These are phyloP conservation scores for Anethum foeniculum DNA, from an alignment of 140 eudicot genomes.

Conservation along the genomic window DNA sequence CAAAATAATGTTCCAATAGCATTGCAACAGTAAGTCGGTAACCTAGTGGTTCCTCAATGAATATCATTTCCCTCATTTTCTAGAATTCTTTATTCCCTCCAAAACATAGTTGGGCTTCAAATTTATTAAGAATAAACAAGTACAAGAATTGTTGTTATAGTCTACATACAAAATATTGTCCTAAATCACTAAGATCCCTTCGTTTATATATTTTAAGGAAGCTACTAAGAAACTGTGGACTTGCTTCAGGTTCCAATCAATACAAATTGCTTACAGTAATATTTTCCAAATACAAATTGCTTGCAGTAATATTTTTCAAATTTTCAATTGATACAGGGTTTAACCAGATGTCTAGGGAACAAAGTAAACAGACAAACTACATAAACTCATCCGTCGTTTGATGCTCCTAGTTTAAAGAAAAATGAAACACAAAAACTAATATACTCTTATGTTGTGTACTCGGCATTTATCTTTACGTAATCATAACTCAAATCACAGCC, in stretches of 20 bases:
- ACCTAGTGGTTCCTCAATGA: too few species aligned
- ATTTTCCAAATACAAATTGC: background rate
- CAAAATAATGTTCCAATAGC: too few species aligned
- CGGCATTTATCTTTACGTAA: constrained; percentile 88
- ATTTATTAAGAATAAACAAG: too few species aligned
- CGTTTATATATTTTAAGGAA: too few species aligned
- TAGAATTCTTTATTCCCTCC: too few species aligned
- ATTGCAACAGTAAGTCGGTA: too few species aligned
- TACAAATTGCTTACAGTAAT: background rate
- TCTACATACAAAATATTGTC: too few species aligned
- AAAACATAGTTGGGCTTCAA: too few species aligned
- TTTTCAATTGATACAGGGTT: background rate
- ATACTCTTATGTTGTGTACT: constrained; percentile 59
- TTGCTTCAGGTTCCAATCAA: background rate
- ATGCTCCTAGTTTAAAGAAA: background rate
- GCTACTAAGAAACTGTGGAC: too few species aligned
- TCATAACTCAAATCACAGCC: constrained; percentile 94
- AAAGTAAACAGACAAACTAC: background rate
- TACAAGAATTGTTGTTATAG: too few species aligned
- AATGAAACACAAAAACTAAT: background rate
- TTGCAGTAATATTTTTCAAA: background rate
- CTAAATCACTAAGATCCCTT: too few species aligned
- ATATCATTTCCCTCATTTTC: too few species aligned
- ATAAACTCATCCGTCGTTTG: constrained; percentile 46
- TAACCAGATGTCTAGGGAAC: background rate